These are phyloP conservation scores for Dichotomocladium elegans DNA, from an alignment of 371 early-diverging fungal species.

Conservation along the genomic window DNA sequence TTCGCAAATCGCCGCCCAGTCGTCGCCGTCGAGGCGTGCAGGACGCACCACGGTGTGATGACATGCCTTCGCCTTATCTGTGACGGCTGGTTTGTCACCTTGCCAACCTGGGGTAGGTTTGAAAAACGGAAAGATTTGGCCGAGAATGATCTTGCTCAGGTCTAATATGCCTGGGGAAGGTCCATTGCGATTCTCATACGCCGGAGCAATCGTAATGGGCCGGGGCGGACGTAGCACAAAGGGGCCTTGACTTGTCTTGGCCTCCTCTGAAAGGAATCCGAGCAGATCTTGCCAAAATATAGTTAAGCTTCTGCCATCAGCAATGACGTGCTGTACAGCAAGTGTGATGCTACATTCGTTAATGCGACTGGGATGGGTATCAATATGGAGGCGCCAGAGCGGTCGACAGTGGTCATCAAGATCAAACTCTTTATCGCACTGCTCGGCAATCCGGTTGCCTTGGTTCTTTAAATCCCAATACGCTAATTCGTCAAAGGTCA, in stretches of 20 bases:
- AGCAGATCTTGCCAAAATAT: conserved; percentile 25
- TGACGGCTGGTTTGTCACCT: conserved; percentile 24
- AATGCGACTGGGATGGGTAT: conserved; percentile 2
- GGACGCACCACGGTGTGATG: conserved; percentile 19
- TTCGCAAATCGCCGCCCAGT: conserved; percentile 13
- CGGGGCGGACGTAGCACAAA: too few relatives aligned
- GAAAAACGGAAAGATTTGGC: conserved; percentile 16
- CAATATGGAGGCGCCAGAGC: conserved; percentile 30
- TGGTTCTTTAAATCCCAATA: conserved; percentile 5
- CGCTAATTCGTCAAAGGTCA: conserved; percentile 12
- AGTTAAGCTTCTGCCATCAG: conserved; percentile 26
- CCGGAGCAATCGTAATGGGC: not conserved
- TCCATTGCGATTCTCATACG: conserved; percentile 18
- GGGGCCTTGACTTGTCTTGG: not conserved
- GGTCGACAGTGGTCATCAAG: conserved; percentile 14
- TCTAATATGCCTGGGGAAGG: conserved; percentile 1
- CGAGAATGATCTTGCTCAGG: not conserved
- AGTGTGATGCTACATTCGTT: conserved; percentile 10
- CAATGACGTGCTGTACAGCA: conserved; percentile 22
- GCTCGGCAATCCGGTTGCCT: conserved; percentile 6
- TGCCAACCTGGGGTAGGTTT: conserved; percentile 21
- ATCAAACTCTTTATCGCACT: conserved; percentile 23
- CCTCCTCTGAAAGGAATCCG: not conserved
- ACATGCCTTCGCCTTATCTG: conserved; percentile 1
- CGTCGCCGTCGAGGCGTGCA: conserved; percentile 4